Conservation (phyloP, 2,329 filamentous ascomycete genomes). For the Arachnomyces sp. region DNA sequence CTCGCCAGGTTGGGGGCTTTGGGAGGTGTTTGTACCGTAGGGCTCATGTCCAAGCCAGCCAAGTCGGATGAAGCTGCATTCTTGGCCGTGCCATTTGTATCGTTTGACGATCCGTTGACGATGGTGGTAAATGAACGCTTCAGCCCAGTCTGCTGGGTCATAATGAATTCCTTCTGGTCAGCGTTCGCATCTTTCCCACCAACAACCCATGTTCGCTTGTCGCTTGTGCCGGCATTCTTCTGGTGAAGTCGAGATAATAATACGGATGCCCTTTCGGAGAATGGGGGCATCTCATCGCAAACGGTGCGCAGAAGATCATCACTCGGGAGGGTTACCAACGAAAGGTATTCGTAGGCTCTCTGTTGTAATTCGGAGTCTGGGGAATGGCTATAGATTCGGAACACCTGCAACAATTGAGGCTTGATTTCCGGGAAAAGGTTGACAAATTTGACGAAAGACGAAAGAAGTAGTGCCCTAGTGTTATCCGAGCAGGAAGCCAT, state of each 20-base stretch:
- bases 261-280: constrained; percentile 88
- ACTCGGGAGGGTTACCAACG: constrained; percentile 72
- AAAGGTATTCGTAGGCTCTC: constrained; percentile 88
- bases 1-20: constrained; percentile 73
- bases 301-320: constrained; percentile 89
- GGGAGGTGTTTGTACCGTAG: constrained; percentile 46
- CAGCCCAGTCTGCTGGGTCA: constrained; percentile 71
- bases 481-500: constrained; percentile 79
- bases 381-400: constrained; percentile 86
- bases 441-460: constrained; percentile 94
- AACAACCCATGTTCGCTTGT: constrained; percentile 96
- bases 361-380: constrained; percentile 94
- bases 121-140: constrained; percentile 71
- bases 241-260: constrained; percentile 86
- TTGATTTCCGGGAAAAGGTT: constrained; percentile 99
- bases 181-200: constrained; percentile 89
- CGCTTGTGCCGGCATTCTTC: constrained; percentile 84
- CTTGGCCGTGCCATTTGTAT: constrained; percentile 27
- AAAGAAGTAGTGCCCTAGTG: constrained; percentile 87
- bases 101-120: constrained; percentile 34
- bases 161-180: constrained; percentile 67
- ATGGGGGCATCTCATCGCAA: constrained; percentile 97
- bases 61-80: constrained; percentile 56
- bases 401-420: constrained; percentile 82
- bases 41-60: constrained; percentile 69